phyloP scores from a whole-genome alignment of 345 rosid genomes.

The Euphorbia lathyris region DNA sequence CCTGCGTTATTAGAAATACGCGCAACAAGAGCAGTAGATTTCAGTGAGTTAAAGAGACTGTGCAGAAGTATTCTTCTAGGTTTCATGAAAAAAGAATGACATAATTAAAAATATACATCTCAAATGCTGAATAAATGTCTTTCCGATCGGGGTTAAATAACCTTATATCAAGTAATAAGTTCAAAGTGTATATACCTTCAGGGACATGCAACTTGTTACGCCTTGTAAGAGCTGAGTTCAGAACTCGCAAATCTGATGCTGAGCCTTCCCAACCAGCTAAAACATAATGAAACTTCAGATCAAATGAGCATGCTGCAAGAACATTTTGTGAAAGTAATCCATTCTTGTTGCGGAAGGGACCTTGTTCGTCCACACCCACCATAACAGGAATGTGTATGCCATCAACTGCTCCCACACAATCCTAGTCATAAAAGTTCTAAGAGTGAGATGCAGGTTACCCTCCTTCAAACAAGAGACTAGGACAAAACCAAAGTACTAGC shows the following conservation, averaged over 20 bases:
- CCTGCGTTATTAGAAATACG: constrained; percentile 42
- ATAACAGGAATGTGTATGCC: constrained; percentile 77
- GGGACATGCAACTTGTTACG: constrained; percentile 65
- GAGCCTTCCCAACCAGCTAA: constrained; percentile 99
- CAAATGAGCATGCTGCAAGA: constrained; percentile 76
- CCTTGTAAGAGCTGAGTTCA: constrained; percentile 73
- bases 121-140: constrained; percentile 1
- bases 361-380: constrained; percentile 94
- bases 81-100: not conserved
- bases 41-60: constrained; percentile 5
- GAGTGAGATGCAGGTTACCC: constrained; percentile 11
- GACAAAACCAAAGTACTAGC: not conserved
- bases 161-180: not conserved
- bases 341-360: constrained; percentile 69
- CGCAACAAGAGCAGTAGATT: not conserved
- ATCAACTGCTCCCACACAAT: constrained; percentile 82
- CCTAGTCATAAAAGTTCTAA: constrained; percentile 37
- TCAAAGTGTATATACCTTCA: constrained; percentile 45
- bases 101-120: not conserved
- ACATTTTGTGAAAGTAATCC: constrained; percentile 82
- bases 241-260: constrained; percentile 72
- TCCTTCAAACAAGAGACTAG: constrained; percentile 4
- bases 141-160: not conserved
- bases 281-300: constrained; percentile 78
- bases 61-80: not conserved